Evolutionary conservation across 495 filamentous ascomycete species (phyloP), one percentile per base, ranked within the genome.

Genomic region (Penicillium crystallinum): DNA sequence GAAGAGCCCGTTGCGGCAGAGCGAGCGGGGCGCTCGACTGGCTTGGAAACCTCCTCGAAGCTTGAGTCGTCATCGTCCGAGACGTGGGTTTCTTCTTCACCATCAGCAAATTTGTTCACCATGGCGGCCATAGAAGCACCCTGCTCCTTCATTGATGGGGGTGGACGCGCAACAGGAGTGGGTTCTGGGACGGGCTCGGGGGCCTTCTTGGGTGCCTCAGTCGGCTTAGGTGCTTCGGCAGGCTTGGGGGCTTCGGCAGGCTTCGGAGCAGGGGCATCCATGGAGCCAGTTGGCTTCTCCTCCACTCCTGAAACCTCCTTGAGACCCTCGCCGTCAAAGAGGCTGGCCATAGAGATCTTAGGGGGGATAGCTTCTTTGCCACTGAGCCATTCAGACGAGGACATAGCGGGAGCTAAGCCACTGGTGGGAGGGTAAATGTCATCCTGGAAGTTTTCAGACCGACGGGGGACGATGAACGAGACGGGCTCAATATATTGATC

Each of bases 371-470:
- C 89, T 33, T 86, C 82, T 71, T 95, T 90, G 23, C 95, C 95
- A 11, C 74, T 78, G 29, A 96, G 76, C 92, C 92, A 98, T 49
- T 97, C 89, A 17, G 78, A 71, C 11, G 89, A 77, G 38, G 83
- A 83, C 68, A 95, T 82, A 40, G 87, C 91, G 9, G 92, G 82
- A 63, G 88, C 90, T 6, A 81, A 36, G 38, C 92, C 91, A 55
- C 76, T 70, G 6, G 88, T 82, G 3, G 92, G 90, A 15, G 91
- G 95, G 65, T 89, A 98, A 59, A 98, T 97, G 62, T 98, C 93
- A 42, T 88, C 88, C 73, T 98, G 93, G 81, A 97, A 98, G 41
- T 84, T 88, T 71, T 98, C 93, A n/a, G 93, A 88, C 34, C 91
- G 81, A 23, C 93, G 87, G 43, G 95, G 95, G 0, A 97, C 93